These are phyloP conservation scores for Allantophomopsis lycopodina DNA, from an alignment of 2,329 filamentous ascomycete species.

Conservation along the genomic window DNA sequence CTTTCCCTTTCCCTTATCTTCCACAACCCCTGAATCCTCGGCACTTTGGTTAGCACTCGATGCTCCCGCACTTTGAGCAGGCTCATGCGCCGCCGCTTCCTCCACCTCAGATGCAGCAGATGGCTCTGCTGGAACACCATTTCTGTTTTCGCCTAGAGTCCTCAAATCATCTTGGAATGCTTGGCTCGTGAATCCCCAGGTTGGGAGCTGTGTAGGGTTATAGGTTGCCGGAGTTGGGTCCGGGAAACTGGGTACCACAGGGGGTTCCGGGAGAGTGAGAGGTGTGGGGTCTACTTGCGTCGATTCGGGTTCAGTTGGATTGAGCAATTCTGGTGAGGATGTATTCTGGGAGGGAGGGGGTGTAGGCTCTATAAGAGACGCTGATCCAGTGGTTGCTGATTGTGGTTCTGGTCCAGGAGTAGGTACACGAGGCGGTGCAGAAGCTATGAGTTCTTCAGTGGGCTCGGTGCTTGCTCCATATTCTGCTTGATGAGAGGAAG, in stretches of 20 bases:
- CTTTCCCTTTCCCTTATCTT: conserved; percentile 27
- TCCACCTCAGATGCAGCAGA: background rate
- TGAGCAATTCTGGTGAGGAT: no score
- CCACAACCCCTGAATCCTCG: conserved; percentile 6
- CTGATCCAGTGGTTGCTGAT: background rate
- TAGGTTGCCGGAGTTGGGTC: background rate
- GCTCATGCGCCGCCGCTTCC: background rate
- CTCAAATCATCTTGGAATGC: background rate
- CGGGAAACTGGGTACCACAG: no score
- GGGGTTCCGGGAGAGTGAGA: no score
- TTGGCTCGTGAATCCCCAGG: background rate
- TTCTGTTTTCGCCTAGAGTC: background rate
- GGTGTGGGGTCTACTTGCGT: no score
- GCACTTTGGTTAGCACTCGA: conserved; percentile 2
- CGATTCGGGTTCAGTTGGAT: no score
- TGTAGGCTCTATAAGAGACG: background rate
- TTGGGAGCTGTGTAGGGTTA: background rate
- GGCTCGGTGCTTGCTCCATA: no score
- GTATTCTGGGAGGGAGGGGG: background rate
- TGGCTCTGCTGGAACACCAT: background rate
- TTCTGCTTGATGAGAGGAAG: no score
- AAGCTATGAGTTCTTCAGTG: background rate
- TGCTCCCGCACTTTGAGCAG: background rate
- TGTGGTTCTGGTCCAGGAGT: background rate
- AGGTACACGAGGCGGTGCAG: background rate